These are phyloP conservation scores for Magnolia officinalis DNA, from an alignment of 164 flowering plant genomes.

Conservation along the genomic window DNA sequence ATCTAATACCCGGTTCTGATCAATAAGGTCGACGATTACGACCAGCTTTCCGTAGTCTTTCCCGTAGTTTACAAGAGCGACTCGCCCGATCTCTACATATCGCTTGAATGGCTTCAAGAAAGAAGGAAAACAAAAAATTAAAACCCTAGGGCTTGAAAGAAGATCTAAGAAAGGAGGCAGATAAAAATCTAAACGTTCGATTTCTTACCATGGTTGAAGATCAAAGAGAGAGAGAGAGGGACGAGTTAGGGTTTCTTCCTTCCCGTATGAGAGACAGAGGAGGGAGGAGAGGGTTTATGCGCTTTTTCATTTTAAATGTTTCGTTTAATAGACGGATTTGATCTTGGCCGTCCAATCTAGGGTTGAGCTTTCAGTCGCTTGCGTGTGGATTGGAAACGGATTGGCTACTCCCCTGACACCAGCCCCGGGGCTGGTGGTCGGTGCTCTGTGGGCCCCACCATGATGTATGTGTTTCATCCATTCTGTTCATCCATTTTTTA, in stretches of 20 bases:
- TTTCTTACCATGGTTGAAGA: slow-evolving; percentile 9
- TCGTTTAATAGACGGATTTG: background rate
- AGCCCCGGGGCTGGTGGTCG: too few species aligned
- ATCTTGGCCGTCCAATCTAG: background rate
- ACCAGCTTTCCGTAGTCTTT: slow-evolving; percentile 22
- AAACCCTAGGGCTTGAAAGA: background rate
- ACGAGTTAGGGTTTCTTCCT: background rate
- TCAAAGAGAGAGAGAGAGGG: background rate
- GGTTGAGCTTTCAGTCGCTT: background rate
- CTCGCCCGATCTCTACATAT: slow-evolving; percentile 23
- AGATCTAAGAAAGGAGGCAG: background rate
- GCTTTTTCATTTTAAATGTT: background rate
- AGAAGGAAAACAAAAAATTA: background rate
- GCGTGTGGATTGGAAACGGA: too few species aligned
- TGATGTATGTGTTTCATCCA: too few species aligned
- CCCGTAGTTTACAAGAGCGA: slow-evolving; percentile 21
- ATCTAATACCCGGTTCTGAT: slow-evolving; percentile 16
- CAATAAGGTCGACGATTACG: slow-evolving; percentile 21
- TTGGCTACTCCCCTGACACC: too few species aligned
- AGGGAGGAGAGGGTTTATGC: background rate
- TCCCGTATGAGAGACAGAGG: background rate
- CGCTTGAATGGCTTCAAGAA: slow-evolving; percentile 21
- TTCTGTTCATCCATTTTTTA: too few species aligned
- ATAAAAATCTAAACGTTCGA: background rate
- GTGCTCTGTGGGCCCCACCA: too few species aligned